Evolutionary conservation across 768 basidiomycete species (phyloP).

Genomic region (Serendipita sp.): DNA sequence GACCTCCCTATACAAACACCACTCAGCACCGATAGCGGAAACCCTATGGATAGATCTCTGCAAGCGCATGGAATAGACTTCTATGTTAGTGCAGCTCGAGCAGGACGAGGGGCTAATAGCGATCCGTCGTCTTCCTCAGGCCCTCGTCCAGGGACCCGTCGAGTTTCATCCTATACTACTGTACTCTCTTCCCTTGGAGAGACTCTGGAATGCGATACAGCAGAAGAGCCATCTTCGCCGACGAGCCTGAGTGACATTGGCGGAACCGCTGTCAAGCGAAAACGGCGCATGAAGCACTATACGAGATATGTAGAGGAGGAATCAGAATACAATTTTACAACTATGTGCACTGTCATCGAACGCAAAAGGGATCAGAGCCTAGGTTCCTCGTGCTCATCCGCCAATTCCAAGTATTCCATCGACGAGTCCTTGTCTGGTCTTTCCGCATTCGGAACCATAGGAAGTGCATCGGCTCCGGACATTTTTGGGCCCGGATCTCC

Average conservation of each 20-base stretch:
- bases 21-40: neutral
- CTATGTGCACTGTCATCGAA: neutral
- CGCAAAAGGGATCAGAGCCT: neutral
- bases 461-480: neutral
- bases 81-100: neutral
- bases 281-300: neutral
- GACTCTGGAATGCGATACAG: neutral
- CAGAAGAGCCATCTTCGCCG: neutral
- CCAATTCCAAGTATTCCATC: neutral
- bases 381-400: neutral
- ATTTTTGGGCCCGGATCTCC: neutral
- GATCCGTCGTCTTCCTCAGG: neutral
- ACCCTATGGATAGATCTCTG: neutral
- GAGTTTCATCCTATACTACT: neutral
- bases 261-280: neutral
- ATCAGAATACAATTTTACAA: neutral
- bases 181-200: neutral
- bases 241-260: neutral
- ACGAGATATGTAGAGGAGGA: slow-evolving; percentile 4
- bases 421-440: slow-evolving; percentile 2
- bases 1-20: neutral
- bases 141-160: neutral
- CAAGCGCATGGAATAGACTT: neutral
- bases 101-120: neutral
- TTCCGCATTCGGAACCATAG: neutral